Conservation (phyloP, 1,139 yeast genomes). For the Geotrichum klebahnii region DNA sequence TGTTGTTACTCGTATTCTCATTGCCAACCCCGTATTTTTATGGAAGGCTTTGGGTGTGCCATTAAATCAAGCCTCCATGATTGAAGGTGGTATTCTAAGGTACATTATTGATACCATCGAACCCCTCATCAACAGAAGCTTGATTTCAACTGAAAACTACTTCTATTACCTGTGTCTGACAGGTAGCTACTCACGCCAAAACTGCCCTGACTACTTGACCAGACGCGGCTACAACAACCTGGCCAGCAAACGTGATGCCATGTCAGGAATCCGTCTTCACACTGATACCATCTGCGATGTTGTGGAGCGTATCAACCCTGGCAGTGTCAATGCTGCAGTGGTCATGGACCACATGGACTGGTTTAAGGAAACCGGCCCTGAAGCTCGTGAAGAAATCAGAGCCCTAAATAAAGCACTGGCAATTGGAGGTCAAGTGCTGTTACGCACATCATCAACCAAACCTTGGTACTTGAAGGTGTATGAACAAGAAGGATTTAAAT, state of each 20-base stretch:
- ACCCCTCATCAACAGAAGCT: conserved; percentile 60
- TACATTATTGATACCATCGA: conserved; percentile 76
- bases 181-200: conserved; percentile 57
- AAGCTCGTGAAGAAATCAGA: conserved; percentile 61
- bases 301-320: conserved; percentile 57
- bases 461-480: conserved; percentile 78
- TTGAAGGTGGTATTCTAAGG: conserved; percentile 63
- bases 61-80: conserved; percentile 74
- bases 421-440: conserved; percentile 66
- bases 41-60: conserved; percentile 91
- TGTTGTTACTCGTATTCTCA: conserved; percentile 57
- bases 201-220: conserved; percentile 75
- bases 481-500: conserved; percentile 61
- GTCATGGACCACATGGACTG: conserved; percentile 94
- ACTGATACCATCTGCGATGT: conserved; percentile 78
- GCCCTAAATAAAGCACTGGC: conserved; percentile 62
- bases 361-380: conserved; percentile 64
- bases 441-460: conserved; percentile 65
- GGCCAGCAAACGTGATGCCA: conserved; percentile 36
- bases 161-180: conserved; percentile 67
- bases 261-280: conserved; percentile 69
- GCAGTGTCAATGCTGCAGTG: conserved; percentile 68
- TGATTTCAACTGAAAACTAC: conserved; percentile 68
- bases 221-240: conserved; percentile 53
- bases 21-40: conserved; percentile 75